Evolutionary conservation across 805 yeast species (phyloP), one percentile per base, ranked within the genome.

Genomic region (Saccharomycopsis capsularis): DNA sequence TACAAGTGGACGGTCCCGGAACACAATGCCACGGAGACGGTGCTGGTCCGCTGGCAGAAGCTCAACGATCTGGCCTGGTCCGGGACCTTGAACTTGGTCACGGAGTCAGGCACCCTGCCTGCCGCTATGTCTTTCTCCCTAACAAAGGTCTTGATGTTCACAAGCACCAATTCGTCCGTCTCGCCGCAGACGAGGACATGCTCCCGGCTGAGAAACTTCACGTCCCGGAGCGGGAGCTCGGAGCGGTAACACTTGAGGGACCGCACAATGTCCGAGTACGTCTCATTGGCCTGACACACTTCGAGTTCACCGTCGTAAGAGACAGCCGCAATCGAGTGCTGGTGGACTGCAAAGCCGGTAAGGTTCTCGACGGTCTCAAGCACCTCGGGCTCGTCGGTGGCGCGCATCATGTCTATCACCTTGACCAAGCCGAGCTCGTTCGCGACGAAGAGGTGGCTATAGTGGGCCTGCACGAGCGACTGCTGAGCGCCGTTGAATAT

Each of bases 151-250:
- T 22, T 13, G 3, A 48, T 11, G 18, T 39, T 40, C 1, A 80
- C 60, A 2, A 82, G 59, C 2, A 69, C 66, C 38, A 84, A 62
- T 48, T 78, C 78, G 40, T 75, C 73, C 54, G 79, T 84, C 55
- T 82, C 85, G 36, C 91, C 90, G 23, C 82, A 89, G 51, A 79
- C 72, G 1, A 79, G 68, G 1, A 73, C 67, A 25, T 47, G 40
- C 23, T 32, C 34, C 23, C 42, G 27, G 16, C 40, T 45, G 11
- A 48, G 30, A 32, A 52, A 44, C 3, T 25, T 32, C 6, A 52
- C 27, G 32, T 52, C 55, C 29, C 55, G 38, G 5, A 52, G 44
- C 18, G 51, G 44, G 22, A 52, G 37, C 23, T 50, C 53, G 3
- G 51, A 46, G 27, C 55, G 32, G 41, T 34, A 46, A 23, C 38